Evolutionary conservation across 179 eudicot species (phyloP).

Genomic region (Gypsophila paniculata): DNA sequence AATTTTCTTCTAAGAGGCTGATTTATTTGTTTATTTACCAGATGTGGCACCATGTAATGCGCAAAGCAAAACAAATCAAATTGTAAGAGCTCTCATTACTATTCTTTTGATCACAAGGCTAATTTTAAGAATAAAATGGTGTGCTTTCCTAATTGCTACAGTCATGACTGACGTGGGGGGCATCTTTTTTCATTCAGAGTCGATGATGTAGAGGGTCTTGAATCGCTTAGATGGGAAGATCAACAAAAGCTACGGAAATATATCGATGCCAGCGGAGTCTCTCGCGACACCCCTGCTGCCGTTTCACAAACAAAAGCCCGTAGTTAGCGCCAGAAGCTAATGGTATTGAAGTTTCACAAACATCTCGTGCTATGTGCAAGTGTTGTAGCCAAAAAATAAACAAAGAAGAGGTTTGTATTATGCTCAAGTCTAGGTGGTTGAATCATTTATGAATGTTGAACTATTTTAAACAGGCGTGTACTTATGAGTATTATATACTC

Average conservation of each 20-base stretch:
- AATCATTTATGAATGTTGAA: no score
- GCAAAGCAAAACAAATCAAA: conserved; percentile 87
- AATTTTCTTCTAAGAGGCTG: no score
- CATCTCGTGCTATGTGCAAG: conserved; percentile 83
- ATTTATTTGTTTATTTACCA: conserved; percentile 45
- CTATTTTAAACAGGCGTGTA: no score
- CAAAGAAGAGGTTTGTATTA: conserved; percentile 79
- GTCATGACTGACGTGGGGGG: conserved; percentile 5
- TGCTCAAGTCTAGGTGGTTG: no score
- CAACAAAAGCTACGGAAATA: conserved; percentile 77
- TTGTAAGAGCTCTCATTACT: conserved; percentile 42
- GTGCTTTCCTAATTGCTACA: neutral
- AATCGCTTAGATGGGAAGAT: conserved; percentile 93
- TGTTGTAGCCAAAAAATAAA: conserved; percentile 68
- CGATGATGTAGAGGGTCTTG: conserved; percentile 82
- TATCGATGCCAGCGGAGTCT: conserved; percentile 45
- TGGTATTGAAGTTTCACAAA: conserved; percentile 69
- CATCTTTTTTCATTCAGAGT: conserved; percentile 34
- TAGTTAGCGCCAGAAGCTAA: conserved; percentile 34
- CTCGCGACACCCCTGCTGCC: conserved; percentile 27
- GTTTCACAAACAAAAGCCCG: conserved; percentile 28
- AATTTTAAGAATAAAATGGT: neutral
- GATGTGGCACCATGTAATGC: conserved; percentile 97
- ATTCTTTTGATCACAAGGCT: neutral
- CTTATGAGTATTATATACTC: neutral